Evolutionary conservation across 2,329 filamentous ascomycete genomes (phyloP).

Genomic region (Pezicula rhizophila): DNA sequence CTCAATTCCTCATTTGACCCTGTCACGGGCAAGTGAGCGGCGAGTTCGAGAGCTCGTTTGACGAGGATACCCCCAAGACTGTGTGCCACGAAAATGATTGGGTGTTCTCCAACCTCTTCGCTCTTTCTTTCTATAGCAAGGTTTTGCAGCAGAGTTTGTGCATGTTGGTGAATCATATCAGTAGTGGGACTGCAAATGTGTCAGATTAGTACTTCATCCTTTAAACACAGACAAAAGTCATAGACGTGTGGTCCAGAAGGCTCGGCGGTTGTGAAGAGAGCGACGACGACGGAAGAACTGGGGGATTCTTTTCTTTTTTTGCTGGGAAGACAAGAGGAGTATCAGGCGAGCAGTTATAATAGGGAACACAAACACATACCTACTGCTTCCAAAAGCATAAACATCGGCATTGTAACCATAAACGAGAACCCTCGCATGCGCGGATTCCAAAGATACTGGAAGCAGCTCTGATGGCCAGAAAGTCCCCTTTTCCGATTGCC

Average conservation of each 20-base stretch:
- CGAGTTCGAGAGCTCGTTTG: constrained; percentile 65
- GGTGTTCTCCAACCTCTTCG: constrained; percentile 49
- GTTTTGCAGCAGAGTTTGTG: constrained; percentile 59
- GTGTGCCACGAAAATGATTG: constrained; percentile 73
- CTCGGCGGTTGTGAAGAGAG: too few relatives aligned
- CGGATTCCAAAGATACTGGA: constrained; percentile 49
- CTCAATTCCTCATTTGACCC: too few relatives aligned
- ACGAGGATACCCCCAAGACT: constrained; percentile 68
- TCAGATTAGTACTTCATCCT: too few relatives aligned
- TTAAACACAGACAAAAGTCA: too few relatives aligned
- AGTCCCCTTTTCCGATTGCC: constrained; percentile 45
- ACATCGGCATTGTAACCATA: constrained; percentile 72
- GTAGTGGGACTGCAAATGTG: constrained; percentile 56
- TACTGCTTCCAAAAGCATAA: constrained; percentile 38
- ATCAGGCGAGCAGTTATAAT: too few relatives aligned
- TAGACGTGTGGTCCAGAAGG: too few relatives aligned
- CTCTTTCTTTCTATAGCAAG: constrained; percentile 58
- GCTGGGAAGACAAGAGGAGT: too few relatives aligned
- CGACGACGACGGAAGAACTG: too few relatives aligned
- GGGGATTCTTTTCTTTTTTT: too few relatives aligned
- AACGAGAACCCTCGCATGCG: constrained; percentile 58
- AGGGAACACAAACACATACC: too few relatives aligned
- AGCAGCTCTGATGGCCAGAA: constrained; percentile 69
- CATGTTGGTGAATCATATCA: constrained; percentile 64
- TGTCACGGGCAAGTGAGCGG: too few relatives aligned